phyloP scores from a whole-genome alignment of 345 rosid genomes.

The Erysimum cheiranthoides region DNA sequence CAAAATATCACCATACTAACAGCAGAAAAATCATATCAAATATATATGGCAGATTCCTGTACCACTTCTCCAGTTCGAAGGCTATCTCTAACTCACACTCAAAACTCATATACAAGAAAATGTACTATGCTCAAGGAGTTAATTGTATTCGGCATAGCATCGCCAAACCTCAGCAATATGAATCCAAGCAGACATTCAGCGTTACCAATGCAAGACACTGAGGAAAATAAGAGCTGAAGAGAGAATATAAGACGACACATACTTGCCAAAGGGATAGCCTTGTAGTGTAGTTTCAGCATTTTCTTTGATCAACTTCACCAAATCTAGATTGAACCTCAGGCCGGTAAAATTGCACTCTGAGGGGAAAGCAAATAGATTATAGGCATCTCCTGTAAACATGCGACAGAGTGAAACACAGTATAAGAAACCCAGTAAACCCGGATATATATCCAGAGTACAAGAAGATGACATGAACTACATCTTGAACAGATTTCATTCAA shows the following conservation, averaged over 20 bases:
- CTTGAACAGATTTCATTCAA: slow-evolving; percentile 20
- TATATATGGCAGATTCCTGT: background rate
- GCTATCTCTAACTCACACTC: slow-evolving; percentile 8
- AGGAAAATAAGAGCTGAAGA: slow-evolving; percentile 2
- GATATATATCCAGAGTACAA: background rate
- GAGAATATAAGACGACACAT: slow-evolving; percentile 25
- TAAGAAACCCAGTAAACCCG: slow-evolving; percentile 20
- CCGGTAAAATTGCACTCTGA: slow-evolving; percentile 99
- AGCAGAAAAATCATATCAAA: background rate
- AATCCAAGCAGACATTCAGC: slow-evolving; percentile 7
- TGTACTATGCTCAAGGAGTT: background rate
- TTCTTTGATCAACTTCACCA: slow-evolving; percentile 77
- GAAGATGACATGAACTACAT: slow-evolving; percentile 24
- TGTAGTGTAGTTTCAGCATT: slow-evolving; percentile 54
- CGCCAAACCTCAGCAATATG: slow-evolving; percentile 7
- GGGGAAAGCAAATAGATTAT: slow-evolving; percentile 89
- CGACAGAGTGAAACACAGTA: background rate
- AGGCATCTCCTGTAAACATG: slow-evolving; percentile 66
- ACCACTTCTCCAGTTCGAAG: background rate
- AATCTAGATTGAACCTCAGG: slow-evolving; percentile 70
- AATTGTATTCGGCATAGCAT: background rate
- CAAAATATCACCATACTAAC: slow-evolving; percentile 2
- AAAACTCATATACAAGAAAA: background rate
- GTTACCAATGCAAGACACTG: slow-evolving; percentile 9
- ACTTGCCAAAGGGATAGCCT: slow-evolving; percentile 67